Conservation (phyloP, 78 protist genomes). For the Dictyostelium intermedium region DNA sequence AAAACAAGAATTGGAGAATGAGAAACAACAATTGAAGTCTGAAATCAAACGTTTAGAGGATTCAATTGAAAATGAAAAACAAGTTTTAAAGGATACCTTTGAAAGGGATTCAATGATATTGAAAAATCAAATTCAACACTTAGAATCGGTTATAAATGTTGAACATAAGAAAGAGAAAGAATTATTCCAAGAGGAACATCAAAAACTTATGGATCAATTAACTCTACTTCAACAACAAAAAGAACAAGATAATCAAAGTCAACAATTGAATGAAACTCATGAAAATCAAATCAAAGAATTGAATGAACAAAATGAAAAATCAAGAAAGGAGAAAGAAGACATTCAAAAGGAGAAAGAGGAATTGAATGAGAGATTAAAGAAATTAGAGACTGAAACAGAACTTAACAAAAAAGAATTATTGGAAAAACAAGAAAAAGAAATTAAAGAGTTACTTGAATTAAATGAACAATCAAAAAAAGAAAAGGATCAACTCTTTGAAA, state of each 20-base stretch:
- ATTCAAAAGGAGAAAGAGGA: not conserved
- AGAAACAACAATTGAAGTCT: not conserved
- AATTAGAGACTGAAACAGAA: not conserved
- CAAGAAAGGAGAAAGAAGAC: not conserved
- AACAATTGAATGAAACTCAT: not conserved
- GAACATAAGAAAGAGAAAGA: not conserved
- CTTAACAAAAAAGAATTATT: not conserved
- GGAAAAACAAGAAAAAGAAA: not conserved
- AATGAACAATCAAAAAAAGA: not conserved
- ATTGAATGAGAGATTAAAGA: not conserved
- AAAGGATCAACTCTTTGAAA: not conserved
- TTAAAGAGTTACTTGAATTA: not conserved
- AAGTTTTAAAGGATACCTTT: not conserved
- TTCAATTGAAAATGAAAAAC: not conserved
- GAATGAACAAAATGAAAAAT: not conserved
- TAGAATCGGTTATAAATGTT: not conserved
- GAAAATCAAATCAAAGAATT: not conserved
- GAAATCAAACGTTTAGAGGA: not conserved
- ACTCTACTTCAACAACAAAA: not conserved
- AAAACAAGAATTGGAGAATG: not conserved
- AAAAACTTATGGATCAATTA: not conserved
- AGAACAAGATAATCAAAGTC: not conserved
- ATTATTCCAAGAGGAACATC: not conserved
- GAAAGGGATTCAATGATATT: not conserved
- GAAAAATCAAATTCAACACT: not conserved